A percentile compares a stretch with the other conserved stretches of the same genome.
Conservation (phyloP, 2,329 filamentous ascomycete genomes). For the Stromatinia cepivora region DNA sequence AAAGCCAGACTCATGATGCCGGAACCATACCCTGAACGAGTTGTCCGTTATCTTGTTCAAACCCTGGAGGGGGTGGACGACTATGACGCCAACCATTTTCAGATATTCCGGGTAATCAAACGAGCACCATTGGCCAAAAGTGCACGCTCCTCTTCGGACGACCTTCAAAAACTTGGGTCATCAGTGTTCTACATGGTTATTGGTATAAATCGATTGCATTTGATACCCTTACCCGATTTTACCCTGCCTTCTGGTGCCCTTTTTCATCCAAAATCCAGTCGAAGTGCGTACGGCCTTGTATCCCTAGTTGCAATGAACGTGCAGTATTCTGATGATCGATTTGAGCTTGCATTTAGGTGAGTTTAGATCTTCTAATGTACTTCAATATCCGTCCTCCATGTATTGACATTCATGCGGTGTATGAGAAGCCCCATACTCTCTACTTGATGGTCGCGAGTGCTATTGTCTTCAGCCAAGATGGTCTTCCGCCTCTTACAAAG, state of each 20-base stretch:
- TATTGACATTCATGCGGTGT: neutral
- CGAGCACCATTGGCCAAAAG: conserved; percentile 56
- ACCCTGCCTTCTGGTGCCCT: conserved; percentile 49
- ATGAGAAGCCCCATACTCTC: neutral
- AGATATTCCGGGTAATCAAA: conserved; percentile 68
- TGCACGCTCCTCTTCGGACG: conserved; percentile 61
- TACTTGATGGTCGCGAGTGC: neutral
- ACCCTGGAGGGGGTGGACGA: conserved; percentile 65
- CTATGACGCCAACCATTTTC: conserved; percentile 66
- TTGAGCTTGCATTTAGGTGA: conserved; percentile 61
- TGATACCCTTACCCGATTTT: conserved; percentile 64
- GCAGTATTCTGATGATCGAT: conserved; percentile 62
- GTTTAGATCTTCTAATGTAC: neutral
- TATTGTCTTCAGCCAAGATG: neutral
- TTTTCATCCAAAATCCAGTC: conserved; percentile 47
- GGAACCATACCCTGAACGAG: conserved; percentile 55
- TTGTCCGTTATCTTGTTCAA: conserved; percentile 61
- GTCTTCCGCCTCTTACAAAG: no score
- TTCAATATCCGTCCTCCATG: neutral
- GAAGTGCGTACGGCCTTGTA: conserved; percentile 61
- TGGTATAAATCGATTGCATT: conserved; percentile 67
- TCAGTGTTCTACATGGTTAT: conserved; percentile 68
- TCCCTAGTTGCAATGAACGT: conserved; percentile 60
- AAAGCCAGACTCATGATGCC: conserved; percentile 53
- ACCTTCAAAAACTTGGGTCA: conserved; percentile 63